phyloP scores from a whole-genome alignment of 2,329 filamentous ascomycete species.

The Fusarium subglutinans region DNA sequence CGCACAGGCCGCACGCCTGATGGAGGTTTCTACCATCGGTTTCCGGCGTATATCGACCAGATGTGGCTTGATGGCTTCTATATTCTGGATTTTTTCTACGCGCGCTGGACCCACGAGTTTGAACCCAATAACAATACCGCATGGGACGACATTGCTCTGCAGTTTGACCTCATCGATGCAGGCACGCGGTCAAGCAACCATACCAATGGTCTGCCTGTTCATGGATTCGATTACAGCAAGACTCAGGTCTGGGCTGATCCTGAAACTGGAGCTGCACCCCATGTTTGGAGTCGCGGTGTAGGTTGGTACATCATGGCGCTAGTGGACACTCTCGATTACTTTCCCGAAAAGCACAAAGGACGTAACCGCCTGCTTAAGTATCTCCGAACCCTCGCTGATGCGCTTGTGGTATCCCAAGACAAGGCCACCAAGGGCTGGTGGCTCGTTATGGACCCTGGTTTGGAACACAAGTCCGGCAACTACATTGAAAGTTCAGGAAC shows the following conservation, averaged over 20 bases:
- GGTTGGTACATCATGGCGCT: slow-evolving; percentile 65
- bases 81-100: slow-evolving; percentile 58
- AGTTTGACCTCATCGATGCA: slow-evolving; percentile 56
- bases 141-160: slow-evolving; percentile 55
- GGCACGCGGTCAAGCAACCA: slow-evolving; percentile 51
- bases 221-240: slow-evolving; percentile 63
- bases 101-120: slow-evolving; percentile 50
- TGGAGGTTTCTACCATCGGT: slow-evolving; percentile 63
- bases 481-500: slow-evolving; percentile 68
- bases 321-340: slow-evolving; percentile 58
- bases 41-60: slow-evolving; percentile 58
- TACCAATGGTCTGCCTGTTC: slow-evolving; percentile 54
- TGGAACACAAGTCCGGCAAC: slow-evolving; percentile 59
- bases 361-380: slow-evolving; percentile 49
- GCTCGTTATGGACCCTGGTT: slow-evolving; percentile 62
- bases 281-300: slow-evolving; percentile 62
- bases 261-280: slow-evolving; percentile 58
- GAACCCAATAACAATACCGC: slow-evolving; percentile 50
- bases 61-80: slow-evolving; percentile 68
- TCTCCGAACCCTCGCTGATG: slow-evolving; percentile 51
- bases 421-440: slow-evolving; percentile 63
- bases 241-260: slow-evolving; percentile 61
- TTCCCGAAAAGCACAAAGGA: slow-evolving; percentile 49
- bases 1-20: slow-evolving; percentile 50
- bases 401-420: slow-evolving; percentile 55